Conservation (phyloP, 495 filamentous ascomycete genomes). For the Penicillium riverlandense region DNA sequence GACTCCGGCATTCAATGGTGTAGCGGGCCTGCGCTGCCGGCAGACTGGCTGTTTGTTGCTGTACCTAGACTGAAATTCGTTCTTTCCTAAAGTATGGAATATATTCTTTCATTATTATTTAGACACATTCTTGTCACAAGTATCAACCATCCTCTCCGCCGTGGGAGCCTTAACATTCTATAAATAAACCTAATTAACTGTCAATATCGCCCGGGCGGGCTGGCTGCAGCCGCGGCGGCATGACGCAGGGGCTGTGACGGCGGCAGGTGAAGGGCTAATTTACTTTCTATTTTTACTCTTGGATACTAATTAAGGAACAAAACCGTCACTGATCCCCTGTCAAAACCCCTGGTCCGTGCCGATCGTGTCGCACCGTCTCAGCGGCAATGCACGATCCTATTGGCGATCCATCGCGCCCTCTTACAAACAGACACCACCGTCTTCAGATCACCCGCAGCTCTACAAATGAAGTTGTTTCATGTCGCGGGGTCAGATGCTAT, state of each 20-base stretch:
- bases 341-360: conserved; percentile 1
- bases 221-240: too few species aligned
- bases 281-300: conserved; percentile 14
- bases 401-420: conserved; percentile 6
- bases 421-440: not conserved
- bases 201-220: too few species aligned
- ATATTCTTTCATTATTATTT: not conserved
- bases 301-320: conserved; percentile 18
- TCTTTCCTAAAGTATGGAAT: not conserved
- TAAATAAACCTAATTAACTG: too few species aligned
- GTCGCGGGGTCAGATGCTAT: not conserved
- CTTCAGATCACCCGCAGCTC: not conserved
- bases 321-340: not conserved
- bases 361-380: conserved; percentile 10
- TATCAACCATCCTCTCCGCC: too few species aligned
- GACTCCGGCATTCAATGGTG: not conserved
- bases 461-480: conserved; percentile 2
- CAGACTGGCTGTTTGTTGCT: not conserved
- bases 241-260: too few species aligned
- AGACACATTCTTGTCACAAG: too few species aligned
- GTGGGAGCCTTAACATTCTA: too few species aligned
- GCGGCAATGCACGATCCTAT: conserved; percentile 13
- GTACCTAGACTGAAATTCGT: not conserved
- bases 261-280: conserved; percentile 7
- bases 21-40: not conserved